These are phyloP conservation scores for Alternaria ethzedia DNA, from an alignment of 2,329 filamentous ascomycete species.

Conservation along the genomic window DNA sequence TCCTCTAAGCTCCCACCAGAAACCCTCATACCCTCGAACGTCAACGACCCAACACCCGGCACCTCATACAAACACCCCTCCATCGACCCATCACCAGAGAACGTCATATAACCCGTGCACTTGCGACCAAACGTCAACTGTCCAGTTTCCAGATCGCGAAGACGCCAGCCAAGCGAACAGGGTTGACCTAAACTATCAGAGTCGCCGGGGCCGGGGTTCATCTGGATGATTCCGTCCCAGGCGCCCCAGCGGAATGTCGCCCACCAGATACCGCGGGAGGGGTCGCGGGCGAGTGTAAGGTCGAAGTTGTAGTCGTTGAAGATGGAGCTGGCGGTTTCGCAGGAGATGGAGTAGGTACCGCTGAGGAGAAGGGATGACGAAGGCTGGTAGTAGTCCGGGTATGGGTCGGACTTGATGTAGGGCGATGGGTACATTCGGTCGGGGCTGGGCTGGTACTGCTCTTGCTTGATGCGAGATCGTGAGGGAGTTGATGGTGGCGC, in stretches of 20 bases:
- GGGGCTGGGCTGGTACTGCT: neutral
- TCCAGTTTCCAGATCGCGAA: conserved; percentile 32
- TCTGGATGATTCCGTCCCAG: conserved; percentile 52
- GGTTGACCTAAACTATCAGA: conserved; percentile 12
- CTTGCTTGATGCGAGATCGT: conserved; percentile 12
- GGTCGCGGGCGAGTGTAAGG: conserved; percentile 37
- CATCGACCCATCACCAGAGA: conserved; percentile 25
- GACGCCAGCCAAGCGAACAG: conserved; percentile 38
- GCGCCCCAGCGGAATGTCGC: conserved; percentile 54
- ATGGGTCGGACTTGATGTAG: conserved; percentile 7
- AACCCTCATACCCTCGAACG: conserved; percentile 35
- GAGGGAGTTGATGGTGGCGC: conserved; percentile 7
- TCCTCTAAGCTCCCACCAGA: conserved; percentile 24
- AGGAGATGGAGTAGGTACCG: conserved; percentile 53
- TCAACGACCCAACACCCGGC: conserved; percentile 29
- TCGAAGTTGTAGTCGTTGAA: conserved; percentile 43
- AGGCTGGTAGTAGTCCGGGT: neutral
- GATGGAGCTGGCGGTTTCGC: conserved; percentile 19
- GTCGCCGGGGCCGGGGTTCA: conserved; percentile 31
- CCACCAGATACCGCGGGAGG: conserved; percentile 52
- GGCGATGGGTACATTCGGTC: neutral
- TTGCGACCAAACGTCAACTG: conserved; percentile 39
- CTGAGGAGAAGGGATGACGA: conserved; percentile 43
- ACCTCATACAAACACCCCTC: conserved; percentile 31
- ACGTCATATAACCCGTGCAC: conserved; percentile 44